Evolutionary conservation across 1,139 yeast species (phyloP).

Genomic region (Geotrichum reessii): DNA sequence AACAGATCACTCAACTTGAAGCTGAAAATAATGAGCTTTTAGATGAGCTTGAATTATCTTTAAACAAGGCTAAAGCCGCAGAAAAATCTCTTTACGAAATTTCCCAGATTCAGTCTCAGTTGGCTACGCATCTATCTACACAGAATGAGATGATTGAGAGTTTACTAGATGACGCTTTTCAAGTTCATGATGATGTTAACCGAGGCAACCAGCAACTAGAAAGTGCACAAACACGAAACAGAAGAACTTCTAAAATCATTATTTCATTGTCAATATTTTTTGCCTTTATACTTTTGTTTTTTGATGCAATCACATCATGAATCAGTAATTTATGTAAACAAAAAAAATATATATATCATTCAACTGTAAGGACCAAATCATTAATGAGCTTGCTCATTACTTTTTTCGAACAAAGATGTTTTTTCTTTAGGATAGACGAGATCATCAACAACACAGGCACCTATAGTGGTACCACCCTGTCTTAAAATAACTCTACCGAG

Average conservation of each 20-base stretch:
- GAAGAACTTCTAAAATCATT: slow-evolving; percentile 63
- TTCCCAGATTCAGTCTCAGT: slow-evolving; percentile 68
- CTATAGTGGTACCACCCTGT: slow-evolving; percentile 79
- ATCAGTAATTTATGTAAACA: not conserved
- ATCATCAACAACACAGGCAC: slow-evolving; percentile 66
- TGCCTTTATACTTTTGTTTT: slow-evolving; percentile 56
- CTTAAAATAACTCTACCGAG: slow-evolving; percentile 81
- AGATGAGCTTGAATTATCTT: slow-evolving; percentile 52
- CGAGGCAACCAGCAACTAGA: slow-evolving; percentile 70
- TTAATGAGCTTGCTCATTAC: not conserved
- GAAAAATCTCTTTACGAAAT: slow-evolving; percentile 78
- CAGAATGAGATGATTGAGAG: slow-evolving; percentile 71
- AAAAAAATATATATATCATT: not conserved
- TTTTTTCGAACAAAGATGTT: not conserved
- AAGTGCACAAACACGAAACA: slow-evolving; percentile 65
- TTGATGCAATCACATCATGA: slow-evolving; percentile 42
- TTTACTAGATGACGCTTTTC: slow-evolving; percentile 65
- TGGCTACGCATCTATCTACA: slow-evolving; percentile 64
- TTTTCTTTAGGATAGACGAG: slow-evolving; percentile 1
- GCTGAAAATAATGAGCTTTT: slow-evolving; percentile 68
- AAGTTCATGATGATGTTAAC: slow-evolving; percentile 59
- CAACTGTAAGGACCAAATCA: not conserved
- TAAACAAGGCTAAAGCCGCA: slow-evolving; percentile 43
- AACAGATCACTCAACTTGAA: slow-evolving; percentile 63
- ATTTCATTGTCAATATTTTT: slow-evolving; percentile 55